Evolutionary conservation across 1,284 basidiomycete genomes (phyloP).

Genomic region (Xerocomus cyaneibrunnescens): DNA sequence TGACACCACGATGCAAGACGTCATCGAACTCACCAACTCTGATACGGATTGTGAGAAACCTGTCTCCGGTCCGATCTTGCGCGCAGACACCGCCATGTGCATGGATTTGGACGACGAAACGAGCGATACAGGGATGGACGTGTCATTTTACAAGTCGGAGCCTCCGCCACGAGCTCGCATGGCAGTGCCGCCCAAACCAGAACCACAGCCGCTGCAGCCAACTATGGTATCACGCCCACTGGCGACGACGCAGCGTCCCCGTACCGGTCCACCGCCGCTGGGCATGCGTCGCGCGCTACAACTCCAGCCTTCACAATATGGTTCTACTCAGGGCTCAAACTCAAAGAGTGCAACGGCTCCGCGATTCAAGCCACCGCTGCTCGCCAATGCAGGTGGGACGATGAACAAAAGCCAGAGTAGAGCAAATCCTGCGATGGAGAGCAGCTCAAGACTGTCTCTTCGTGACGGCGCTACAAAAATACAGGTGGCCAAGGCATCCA

Average conservation of each 20-base stretch:
- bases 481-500: not conserved
- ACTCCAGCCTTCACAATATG: conserved; percentile 22
- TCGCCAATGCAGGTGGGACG: conserved; percentile 7
- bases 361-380: conserved; percentile 32
- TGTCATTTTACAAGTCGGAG: conserved; percentile 8
- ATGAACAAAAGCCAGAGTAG: conserved; percentile 2
- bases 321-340: conserved; percentile 22
- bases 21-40: conserved; percentile 23
- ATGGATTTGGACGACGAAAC: conserved; percentile 16
- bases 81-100: conserved; percentile 11
- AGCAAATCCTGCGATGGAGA: not conserved
- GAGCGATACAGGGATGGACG: conserved; percentile 16
- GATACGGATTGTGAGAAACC: conserved; percentile 21
- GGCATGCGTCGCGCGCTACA: conserved; percentile 31
- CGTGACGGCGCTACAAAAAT: not conserved
- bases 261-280: conserved; percentile 25
- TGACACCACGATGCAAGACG: conserved; percentile 18
- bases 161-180: not conserved
- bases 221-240: not conserved
- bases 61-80: not conserved
- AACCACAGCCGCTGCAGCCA: conserved; percentile 3
- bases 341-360: conserved; percentile 22
- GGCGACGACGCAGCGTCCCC: conserved; percentile 15
- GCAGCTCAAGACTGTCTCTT: not conserved
- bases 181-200: conserved; percentile 1